Conservation (phyloP, 257 asterid species). For the Plectranthus barbatus region DNA sequence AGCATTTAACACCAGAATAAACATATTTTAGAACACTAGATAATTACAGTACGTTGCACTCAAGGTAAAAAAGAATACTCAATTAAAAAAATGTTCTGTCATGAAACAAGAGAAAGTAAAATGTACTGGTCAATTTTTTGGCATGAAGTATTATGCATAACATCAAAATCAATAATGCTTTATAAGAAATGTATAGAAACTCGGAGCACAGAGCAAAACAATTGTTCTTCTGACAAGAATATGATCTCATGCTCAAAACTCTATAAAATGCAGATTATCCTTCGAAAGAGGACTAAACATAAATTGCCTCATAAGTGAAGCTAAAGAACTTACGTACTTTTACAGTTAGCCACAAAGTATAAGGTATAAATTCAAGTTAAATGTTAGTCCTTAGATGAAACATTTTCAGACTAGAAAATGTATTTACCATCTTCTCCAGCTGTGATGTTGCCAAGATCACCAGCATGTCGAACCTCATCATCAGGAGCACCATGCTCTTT, state of each 20-base stretch:
- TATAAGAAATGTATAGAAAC: neutral
- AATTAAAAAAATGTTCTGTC: neutral
- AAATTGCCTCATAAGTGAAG: neutral
- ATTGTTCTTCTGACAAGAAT: neutral
- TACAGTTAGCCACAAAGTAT: neutral
- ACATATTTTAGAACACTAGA: neutral
- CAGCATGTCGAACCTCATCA: slow-evolving; percentile 90
- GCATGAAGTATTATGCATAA: neutral
- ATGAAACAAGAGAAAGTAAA: neutral
- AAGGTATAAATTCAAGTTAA: neutral
- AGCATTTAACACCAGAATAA: neutral
- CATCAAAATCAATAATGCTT: neutral
- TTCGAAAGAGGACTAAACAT: neutral
- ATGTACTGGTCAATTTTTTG: neutral
- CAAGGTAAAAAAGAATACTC: neutral
- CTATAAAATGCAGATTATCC: neutral
- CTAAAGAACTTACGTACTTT: neutral
- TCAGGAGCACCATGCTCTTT: slow-evolving; percentile 89
- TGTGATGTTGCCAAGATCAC: slow-evolving; percentile 91
- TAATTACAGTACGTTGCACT: neutral
- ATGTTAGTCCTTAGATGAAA: neutral
- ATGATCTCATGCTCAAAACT: neutral
- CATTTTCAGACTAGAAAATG: neutral
- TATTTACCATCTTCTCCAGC: slow-evolving; percentile 67
- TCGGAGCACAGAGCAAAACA: neutral